These are phyloP conservation scores for Trametes hirsuta DNA, from an alignment of 1,284 basidiomycete genomes.

Conservation along the genomic window DNA sequence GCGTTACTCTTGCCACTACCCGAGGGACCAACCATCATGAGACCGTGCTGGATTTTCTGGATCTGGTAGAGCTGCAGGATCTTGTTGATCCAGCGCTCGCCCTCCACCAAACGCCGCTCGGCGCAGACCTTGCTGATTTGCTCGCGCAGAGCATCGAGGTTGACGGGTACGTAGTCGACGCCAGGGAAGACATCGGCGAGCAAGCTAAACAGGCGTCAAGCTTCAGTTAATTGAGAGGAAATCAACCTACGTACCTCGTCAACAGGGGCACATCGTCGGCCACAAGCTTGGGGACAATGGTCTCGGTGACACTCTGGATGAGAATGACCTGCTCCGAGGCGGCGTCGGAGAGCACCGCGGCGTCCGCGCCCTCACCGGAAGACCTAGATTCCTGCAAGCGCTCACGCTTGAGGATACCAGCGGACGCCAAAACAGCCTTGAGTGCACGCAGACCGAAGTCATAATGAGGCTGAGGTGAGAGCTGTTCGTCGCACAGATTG, in stretches of 20 bases:
- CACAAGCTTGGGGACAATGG: conserved; percentile 97
- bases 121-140: conserved; percentile 88
- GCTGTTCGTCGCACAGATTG: conserved; percentile 96
- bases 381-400: conserved; percentile 60
- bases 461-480: conserved; percentile 97
- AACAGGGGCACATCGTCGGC: conserved; percentile 96
- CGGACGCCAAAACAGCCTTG: conserved; percentile 95
- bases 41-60: conserved; percentile 98
- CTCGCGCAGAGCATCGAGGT: conserved; percentile 83
- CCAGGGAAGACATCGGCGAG: conserved; percentile 98
- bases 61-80: conserved; percentile 99
- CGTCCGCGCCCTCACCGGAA: conserved; percentile 43
- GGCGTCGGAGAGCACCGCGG: conserved; percentile 64
- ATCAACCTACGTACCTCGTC: conserved; percentile 61
- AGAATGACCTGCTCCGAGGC: conserved; percentile 94
- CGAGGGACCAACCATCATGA: conserved; percentile 99
- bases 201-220: conserved; percentile 54
- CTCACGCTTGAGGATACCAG: conserved; percentile 97
- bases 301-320: conserved; percentile 99
- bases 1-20: conserved; percentile 98
- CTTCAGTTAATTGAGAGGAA: not conserved
- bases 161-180: conserved; percentile 87
- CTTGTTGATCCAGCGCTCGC: conserved; percentile 93
- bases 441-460: conserved; percentile 98
- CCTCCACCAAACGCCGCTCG: conserved; percentile 84